Base-by-base conservation (phyloP, 805 yeast species). In the Ogataea siamensis region DNA sequence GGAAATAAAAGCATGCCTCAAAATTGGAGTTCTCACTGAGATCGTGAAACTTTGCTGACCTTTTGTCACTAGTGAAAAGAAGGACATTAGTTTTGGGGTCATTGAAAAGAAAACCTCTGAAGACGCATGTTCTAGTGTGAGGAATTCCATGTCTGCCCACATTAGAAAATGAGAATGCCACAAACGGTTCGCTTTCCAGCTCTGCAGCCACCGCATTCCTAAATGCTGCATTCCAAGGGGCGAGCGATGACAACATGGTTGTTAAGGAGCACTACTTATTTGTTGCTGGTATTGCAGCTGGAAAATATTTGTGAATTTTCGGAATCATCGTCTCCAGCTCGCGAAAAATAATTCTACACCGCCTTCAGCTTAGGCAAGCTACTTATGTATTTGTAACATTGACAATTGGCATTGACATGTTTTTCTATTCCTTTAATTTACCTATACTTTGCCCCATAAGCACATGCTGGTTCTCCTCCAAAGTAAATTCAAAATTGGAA, bases 371-470 rank as follows among this genome's bases (percentile, higher is more conserved):
- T n/a, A n/a, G n/a, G n/a, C n/a, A n/a, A n/a, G n/a, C n/a, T n/a
- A n/a, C n/a, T n/a, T n/a, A n/a, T n/a, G n/a, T n/a, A n/a, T n/a
- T n/a, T n/a, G n/a, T n/a, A n/a, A n/a, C n/a, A n/a, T n/a, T n/a
- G n/a, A n/a, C n/a, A n/a, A n/a, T n/a, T n/a, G n/a, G n/a, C n/a
- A n/a, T n/a, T n/a, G n/a, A n/a, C n/a, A n/a, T n/a, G n/a, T n/a
- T n/a, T n/a, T n/a, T n/a, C n/a, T 24, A 24, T 1, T 17, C 27
- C 14, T 18, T 20, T 17, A 29, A 3, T 14, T 24, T 13, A n/a
- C 96, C 96, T 30, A 89, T 65, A 8, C 74, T 54, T 64, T 91
- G 83, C 9, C 99, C 99, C 78, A 91, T 78, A 57, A 80, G 78
- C 32, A 93, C 88, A 47, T 68, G 73, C 50, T 87, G 81, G n/a